Conservation (phyloP, 495 filamentous ascomycete species). For the Lasiosphaeris hirsuta region DNA sequence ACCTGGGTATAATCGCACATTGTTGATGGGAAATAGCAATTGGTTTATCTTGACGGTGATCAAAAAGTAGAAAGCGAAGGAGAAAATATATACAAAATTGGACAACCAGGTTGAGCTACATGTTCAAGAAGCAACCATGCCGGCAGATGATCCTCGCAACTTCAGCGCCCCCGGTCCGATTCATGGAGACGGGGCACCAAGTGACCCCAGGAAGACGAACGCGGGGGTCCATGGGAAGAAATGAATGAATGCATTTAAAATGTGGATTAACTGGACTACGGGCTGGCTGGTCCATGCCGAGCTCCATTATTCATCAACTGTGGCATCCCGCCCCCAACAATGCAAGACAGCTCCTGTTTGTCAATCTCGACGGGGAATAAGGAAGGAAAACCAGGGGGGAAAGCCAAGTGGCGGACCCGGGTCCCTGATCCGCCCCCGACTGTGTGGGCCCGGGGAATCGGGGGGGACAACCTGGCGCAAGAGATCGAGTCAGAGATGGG, state of each 20-base stretch:
- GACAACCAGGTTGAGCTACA: not conserved
- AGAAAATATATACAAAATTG: no score
- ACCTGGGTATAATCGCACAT: no score
- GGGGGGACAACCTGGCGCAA: not conserved
- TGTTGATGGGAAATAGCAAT: no score
- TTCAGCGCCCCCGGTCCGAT: not conserved
- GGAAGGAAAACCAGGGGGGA: not conserved
- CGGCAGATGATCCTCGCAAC: not conserved
- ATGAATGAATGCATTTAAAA: no score
- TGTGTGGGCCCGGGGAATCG: not conserved
- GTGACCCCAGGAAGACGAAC: not conserved
- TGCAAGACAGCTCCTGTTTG: not conserved
- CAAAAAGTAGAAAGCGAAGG: no score
- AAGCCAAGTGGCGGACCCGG: not conserved
- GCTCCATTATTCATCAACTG: not conserved
- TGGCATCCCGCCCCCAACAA: constrained; percentile 1
- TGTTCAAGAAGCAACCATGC: not conserved
- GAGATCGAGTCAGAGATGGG: constrained; percentile 1
- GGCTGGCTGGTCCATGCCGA: constrained; percentile 4
- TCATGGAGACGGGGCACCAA: not conserved
- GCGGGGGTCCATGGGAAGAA: no score
- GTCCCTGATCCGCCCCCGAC: not conserved
- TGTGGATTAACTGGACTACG: no score
- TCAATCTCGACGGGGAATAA: not conserved
- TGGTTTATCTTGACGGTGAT: no score